Percentiles rank a stretch among this genome's conserved stretches.
phyloP scores from a whole-genome alignment of 1,284 basidiomycete species.

The Papiliotrema laurentii region DNA sequence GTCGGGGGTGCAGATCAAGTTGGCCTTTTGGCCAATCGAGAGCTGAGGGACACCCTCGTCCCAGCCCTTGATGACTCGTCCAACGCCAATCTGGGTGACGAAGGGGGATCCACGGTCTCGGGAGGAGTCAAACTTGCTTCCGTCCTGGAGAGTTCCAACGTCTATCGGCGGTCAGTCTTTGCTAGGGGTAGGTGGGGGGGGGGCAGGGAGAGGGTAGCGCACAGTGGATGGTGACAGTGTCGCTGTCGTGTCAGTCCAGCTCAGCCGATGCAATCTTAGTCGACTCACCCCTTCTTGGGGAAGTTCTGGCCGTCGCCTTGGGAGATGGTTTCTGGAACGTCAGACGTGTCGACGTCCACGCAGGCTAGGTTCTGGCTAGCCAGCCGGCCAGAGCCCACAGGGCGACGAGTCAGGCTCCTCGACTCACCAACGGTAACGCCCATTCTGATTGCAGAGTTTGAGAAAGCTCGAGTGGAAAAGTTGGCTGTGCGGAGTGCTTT shows the following conservation, averaged over 20 bases:
- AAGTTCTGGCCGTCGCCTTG: constrained; percentile 48
- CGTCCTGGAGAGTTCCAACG: constrained; percentile 49
- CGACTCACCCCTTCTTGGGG: constrained; percentile 39
- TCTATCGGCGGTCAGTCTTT: constrained; percentile 20
- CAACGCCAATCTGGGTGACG: constrained; percentile 65
- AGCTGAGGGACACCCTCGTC: constrained; percentile 65
- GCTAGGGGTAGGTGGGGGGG: background rate
- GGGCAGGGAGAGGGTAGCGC: constrained; percentile 6
- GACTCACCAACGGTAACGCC: constrained; percentile 45
- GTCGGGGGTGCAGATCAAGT: constrained; percentile 52
- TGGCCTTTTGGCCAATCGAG: constrained; percentile 71
- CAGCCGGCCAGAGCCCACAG: background rate
- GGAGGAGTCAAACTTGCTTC: constrained; percentile 50
- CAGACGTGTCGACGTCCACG: background rate
- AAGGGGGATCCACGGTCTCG: constrained; percentile 57
- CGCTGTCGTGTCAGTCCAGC: constrained; percentile 8
- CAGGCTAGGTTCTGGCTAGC: background rate
- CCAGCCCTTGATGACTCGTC: constrained; percentile 59
- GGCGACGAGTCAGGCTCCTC: background rate
- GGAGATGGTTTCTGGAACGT: constrained; percentile 30
- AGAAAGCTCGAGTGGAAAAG: constrained; percentile 27
- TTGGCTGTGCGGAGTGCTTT: constrained; percentile 2
- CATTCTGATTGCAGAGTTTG: constrained; percentile 45
- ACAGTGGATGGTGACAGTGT: constrained; percentile 49
- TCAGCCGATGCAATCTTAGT: background rate